These are phyloP conservation scores for Trichoderma semiorbis DNA, from an alignment of 2,329 filamentous ascomycete genomes.

Conservation along the genomic window DNA sequence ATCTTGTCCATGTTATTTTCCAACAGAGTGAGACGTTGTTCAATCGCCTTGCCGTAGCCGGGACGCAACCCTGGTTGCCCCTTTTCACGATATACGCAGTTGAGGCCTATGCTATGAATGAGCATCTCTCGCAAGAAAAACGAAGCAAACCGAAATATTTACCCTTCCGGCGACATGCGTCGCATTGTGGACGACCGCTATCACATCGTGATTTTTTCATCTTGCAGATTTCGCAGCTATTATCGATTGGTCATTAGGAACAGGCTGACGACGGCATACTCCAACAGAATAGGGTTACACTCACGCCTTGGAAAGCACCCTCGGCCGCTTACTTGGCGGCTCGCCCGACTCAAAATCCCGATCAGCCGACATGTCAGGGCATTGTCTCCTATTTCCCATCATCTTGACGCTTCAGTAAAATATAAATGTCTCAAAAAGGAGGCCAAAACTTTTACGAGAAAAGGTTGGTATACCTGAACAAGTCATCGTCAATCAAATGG, in stretches of 20 bases:
- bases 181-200: background rate
- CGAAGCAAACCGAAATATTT: background rate
- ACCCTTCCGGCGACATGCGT: background rate
- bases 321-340: background rate
- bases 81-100: background rate
- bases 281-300: background rate
- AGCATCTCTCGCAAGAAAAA: background rate
- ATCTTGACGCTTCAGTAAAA: background rate
- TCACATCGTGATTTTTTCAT: background rate
- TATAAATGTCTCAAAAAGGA: background rate
- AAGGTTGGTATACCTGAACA: background rate
- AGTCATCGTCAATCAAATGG: background rate
- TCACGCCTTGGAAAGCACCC: background rate
- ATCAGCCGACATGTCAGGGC: background rate
- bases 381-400: background rate
- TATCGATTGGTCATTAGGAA: background rate
- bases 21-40: background rate
- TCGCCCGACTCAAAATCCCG: background rate
- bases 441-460: background rate
- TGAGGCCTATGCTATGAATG: background rate
- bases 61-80: background rate
- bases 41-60: background rate
- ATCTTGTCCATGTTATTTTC: background rate
- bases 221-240: background rate
- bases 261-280: background rate